A percentile compares a stretch with the other conserved stretches of the same genome.
phyloP scores from a whole-genome alignment of 2,329 filamentous ascomycete genomes.

The Graphiopsis chlorocephala region DNA sequence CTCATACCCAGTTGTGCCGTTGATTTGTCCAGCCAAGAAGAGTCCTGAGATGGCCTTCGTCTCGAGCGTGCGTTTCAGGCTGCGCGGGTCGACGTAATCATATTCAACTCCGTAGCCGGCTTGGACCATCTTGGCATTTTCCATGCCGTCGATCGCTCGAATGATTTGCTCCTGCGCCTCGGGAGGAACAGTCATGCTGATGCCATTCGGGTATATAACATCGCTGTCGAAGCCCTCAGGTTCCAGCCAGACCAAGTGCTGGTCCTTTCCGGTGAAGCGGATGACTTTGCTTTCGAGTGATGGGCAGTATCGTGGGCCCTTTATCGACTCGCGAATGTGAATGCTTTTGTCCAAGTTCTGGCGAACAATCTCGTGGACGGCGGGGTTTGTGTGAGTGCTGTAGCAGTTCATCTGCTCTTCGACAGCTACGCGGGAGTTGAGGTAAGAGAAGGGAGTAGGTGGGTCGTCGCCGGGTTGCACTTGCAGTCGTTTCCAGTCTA shows the following conservation, averaged over 20 bases:
- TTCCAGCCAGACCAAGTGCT: conserved; percentile 93
- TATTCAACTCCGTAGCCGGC: conserved; percentile 97
- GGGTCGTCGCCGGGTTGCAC: conserved; percentile 79
- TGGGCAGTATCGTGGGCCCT: conserved; percentile 91
- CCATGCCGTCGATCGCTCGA: conserved; percentile 82
- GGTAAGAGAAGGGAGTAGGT: conserved; percentile 85
- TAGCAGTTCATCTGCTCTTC: conserved; percentile 81
- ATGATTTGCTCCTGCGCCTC: conserved; percentile 82
- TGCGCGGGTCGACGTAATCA: conserved; percentile 93
- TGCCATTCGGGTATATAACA: conserved; percentile 90
- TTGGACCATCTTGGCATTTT: conserved; percentile 87
- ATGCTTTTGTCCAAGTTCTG: conserved; percentile 93
- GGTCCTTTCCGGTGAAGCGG: conserved; percentile 74
- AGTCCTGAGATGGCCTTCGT: conserved; percentile 88
- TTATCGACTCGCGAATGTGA: conserved; percentile 92
- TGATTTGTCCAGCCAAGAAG: conserved; percentile 94
- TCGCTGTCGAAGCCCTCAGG: conserved; percentile 90
- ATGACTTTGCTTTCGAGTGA: conserved; percentile 94
- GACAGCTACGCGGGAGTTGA: conserved; percentile 76
- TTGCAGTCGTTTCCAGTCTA: conserved; percentile 72
- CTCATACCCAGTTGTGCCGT: conserved; percentile 97
- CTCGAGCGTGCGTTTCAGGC: conserved; percentile 82
- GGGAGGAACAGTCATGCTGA: conserved; percentile 93
- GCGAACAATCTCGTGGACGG: conserved; percentile 78
- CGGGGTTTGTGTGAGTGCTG: conserved; percentile 81